Evolutionary conservation across 495 filamentous ascomycete species (phyloP).

Genomic region (Hamigera avellanea): DNA sequence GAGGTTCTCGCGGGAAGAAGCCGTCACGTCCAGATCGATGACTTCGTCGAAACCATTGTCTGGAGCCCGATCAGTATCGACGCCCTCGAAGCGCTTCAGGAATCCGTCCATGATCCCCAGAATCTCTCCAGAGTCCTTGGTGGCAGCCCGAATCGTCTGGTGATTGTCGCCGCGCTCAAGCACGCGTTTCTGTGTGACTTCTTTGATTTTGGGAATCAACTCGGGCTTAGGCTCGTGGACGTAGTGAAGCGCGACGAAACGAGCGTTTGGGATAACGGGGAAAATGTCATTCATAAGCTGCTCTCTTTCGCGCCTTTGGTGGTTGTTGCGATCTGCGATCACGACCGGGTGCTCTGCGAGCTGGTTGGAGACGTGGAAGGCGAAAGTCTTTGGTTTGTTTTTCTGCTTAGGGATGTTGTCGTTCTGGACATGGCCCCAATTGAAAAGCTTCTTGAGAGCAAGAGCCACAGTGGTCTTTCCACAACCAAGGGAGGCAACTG

Average conservation of each 20-base stretch:
- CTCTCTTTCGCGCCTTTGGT: conserved; percentile 71
- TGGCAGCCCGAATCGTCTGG: conserved; percentile 84
- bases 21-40: conserved; percentile 72
- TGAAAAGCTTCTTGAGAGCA: conserved; percentile 72
- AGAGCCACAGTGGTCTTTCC: conserved; percentile 91
- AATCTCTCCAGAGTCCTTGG: conserved; percentile 52
- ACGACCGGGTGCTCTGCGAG: conserved; percentile 56
- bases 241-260: conserved; percentile 85
- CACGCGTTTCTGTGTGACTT: conserved; percentile 69
- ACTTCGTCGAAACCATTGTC: conserved; percentile 70
- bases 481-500: conserved; percentile 87
- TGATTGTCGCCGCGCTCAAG: conserved; percentile 87
- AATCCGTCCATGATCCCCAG: conserved; percentile 94
- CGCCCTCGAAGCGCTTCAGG: conserved; percentile 67
- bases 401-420: conserved; percentile 80
- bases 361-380: conserved; percentile 46
- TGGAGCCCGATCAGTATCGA: conserved; percentile 49
- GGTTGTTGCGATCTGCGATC: conserved; percentile 90
- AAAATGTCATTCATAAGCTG: conserved; percentile 76
- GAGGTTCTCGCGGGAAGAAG: conserved; percentile 72
- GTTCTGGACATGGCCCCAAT: conserved; percentile 92
- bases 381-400: conserved; percentile 61
- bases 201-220: conserved; percentile 49
- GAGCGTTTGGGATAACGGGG: conserved; percentile 43
- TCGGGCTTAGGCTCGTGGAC: conserved; percentile 58